Base-by-base conservation (phyloP, 371 early-diverging fungal species). In the Syncephalis plumigaleata region DNA sequence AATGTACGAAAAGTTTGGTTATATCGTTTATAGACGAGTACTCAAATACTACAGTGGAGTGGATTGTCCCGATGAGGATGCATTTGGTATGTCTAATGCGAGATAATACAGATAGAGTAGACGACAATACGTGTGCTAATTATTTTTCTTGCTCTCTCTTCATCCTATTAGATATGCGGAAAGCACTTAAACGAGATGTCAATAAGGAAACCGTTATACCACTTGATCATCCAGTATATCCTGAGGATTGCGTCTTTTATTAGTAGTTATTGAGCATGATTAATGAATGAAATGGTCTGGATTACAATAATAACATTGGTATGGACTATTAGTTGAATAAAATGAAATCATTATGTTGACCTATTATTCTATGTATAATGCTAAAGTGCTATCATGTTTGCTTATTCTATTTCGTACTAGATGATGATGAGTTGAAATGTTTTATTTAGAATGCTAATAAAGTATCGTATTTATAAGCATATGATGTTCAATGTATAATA, bases 1-100 rank as follows among this genome's bases (percentile, higher is more conserved):
- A 26, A 96, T 99, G 90, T 99, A 99, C 59, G 79, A 84, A 46
- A 78, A 74, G 55, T 72, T 94, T 48, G 98, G 97, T 9, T 99
- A 98, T 62, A 71, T 76, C 0, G 80, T 91, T 20, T 98, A 94
- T 65, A 61, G 98, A 39, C 70, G 79, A 26, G 91, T 99, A 16
- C 58, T 81, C 23, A 79, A 77, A 16, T 99, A 98, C 67, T 98
- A 98, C 64, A 50, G 69, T 3, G 80, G 80, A 3, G 64, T 66
- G 27, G 73, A 64, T n/a, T 67, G 66, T 26, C 59, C 53, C 0
- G 76, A 73, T 36, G 91, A 91, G 58, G 83, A 89, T 55, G 91
- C 90, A 1, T 85, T 73, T 58, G 97, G 91, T 84, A 71, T 60
- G 55, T 48, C 17, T 1, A 20, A 25, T 38, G 21, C 13, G n/a